These are phyloP conservation scores for Fraxinus sp. DNA, from an alignment of 305 asterid genomes.

Conservation along the genomic window DNA sequence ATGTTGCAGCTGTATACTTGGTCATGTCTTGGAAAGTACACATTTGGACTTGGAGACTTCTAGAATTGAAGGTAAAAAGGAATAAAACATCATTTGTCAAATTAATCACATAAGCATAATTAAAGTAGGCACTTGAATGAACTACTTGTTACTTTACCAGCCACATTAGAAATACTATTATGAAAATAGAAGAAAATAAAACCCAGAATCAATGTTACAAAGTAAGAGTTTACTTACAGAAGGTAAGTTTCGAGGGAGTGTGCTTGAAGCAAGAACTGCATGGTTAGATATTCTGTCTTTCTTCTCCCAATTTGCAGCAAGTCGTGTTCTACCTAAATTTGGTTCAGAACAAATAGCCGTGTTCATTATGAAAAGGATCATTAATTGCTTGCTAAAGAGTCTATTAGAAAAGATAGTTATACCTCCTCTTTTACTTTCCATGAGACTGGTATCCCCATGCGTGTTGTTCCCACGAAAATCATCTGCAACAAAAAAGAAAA, in stretches of 20 bases:
- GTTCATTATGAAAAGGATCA: background rate
- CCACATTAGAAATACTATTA: background rate
- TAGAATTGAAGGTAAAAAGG: background rate
- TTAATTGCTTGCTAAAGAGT: conserved; percentile 14
- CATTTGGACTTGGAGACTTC: background rate
- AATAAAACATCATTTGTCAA: background rate
- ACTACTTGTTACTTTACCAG: background rate
- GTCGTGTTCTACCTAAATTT: conserved; percentile 55
- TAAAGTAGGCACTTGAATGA: conserved; percentile 13
- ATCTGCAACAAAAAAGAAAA: conserved; percentile 42
- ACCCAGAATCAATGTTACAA: background rate
- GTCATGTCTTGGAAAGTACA: background rate
- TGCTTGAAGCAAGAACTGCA: conserved; percentile 53
- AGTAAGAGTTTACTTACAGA: conserved; percentile 36
- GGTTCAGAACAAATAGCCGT: conserved; percentile 14
- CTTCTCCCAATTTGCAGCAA: conserved; percentile 66
- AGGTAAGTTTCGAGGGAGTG: conserved; percentile 49
- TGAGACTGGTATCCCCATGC: conserved; percentile 49
- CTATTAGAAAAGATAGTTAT: conserved; percentile 26
- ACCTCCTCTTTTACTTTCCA: conserved; percentile 77
- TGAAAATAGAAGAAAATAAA: conserved; percentile 2
- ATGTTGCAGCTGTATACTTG: background rate
- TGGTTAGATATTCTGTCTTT: conserved; percentile 58
- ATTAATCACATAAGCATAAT: background rate
- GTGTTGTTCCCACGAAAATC: conserved; percentile 47